phyloP scores from a whole-genome alignment of 495 filamentous ascomycete genomes.

The Podospora bellae-mahoneyi region DNA sequence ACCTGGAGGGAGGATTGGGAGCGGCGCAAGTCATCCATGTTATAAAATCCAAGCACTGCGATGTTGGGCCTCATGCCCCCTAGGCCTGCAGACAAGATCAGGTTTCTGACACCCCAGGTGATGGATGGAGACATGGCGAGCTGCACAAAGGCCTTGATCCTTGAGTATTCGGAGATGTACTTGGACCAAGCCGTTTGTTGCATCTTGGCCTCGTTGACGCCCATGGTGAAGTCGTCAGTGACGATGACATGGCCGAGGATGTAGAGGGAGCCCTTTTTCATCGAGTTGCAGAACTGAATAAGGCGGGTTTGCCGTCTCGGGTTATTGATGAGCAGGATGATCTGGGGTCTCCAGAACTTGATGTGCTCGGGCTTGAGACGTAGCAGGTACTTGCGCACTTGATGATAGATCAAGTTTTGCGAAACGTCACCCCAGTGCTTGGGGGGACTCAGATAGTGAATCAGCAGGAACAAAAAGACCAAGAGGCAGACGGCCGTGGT shows the following conservation, averaged over 20 bases:
- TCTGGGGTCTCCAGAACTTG: constrained; percentile 87
- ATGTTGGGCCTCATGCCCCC: constrained; percentile 94
- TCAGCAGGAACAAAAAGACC: constrained; percentile 72
- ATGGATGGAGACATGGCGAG: constrained; percentile 74
- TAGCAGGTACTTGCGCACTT: constrained; percentile 84
- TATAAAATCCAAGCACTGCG: constrained; percentile 69
- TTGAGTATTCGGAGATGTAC: constrained; percentile 75
- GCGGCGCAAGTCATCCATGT: constrained; percentile 66
- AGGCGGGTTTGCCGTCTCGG: constrained; percentile 72
- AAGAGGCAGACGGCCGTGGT: constrained; percentile 70
- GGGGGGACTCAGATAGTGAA: constrained; percentile 79
- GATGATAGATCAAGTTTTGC: constrained; percentile 86
- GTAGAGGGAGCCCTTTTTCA: constrained; percentile 85
- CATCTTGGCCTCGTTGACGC: constrained; percentile 74
- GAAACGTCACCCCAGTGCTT: constrained; percentile 90
- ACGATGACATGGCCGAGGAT: constrained; percentile 86
- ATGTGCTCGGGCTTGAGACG: constrained; percentile 82
- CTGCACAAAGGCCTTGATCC: constrained; percentile 86
- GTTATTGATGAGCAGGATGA: constrained; percentile 79
- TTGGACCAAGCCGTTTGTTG: constrained; percentile 82
- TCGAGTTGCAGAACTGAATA: constrained; percentile 86
- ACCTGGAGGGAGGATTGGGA: constrained; percentile 39
- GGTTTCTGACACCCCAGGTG: constrained; percentile 83
- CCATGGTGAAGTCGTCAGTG: constrained; percentile 71
- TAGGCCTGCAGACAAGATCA: constrained; percentile 75